phyloP scores from a whole-genome alignment of 1,284 basidiomycete species.

The Phylloporus gajari region DNA sequence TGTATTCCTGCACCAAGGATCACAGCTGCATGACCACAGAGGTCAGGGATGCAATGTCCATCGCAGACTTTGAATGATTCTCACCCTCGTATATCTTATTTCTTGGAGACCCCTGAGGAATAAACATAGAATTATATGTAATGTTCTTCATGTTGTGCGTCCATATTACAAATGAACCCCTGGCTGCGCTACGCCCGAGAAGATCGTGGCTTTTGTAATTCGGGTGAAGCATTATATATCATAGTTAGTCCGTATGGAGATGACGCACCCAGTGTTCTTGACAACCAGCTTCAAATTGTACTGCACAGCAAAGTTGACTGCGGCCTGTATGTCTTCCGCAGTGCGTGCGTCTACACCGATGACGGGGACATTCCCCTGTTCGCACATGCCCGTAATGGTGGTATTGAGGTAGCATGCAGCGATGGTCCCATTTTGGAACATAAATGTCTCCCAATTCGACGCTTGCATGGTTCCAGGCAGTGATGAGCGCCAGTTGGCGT shows the following conservation, averaged over 20 bases:
- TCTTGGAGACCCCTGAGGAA: conserved; percentile 42
- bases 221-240: neutral
- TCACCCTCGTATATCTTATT: conserved; percentile 28
- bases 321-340: conserved; percentile 52
- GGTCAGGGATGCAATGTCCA: neutral
- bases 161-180: conserved; percentile 50
- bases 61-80: neutral
- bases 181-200: conserved; percentile 46
- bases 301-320: conserved; percentile 37
- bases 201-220: conserved; percentile 44
- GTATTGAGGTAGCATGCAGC: conserved; percentile 38
- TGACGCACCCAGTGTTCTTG: conserved; percentile 59
- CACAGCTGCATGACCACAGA: conserved; percentile 36
- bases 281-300: conserved; percentile 57
- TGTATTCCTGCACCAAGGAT: conserved; percentile 58
- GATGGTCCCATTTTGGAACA: conserved; percentile 43
- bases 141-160: conserved; percentile 45
- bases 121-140: conserved; percentile 43
- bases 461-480: conserved; percentile 53
- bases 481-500: conserved; percentile 53
- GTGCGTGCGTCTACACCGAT: conserved; percentile 42
- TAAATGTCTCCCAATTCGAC: neutral
- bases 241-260: neutral
- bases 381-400: conserved; percentile 20
- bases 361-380: conserved; percentile 19